These are phyloP conservation scores for Typha latifolia DNA, from an alignment of 176 grass and related monocot genomes.

Conservation along the genomic window DNA sequence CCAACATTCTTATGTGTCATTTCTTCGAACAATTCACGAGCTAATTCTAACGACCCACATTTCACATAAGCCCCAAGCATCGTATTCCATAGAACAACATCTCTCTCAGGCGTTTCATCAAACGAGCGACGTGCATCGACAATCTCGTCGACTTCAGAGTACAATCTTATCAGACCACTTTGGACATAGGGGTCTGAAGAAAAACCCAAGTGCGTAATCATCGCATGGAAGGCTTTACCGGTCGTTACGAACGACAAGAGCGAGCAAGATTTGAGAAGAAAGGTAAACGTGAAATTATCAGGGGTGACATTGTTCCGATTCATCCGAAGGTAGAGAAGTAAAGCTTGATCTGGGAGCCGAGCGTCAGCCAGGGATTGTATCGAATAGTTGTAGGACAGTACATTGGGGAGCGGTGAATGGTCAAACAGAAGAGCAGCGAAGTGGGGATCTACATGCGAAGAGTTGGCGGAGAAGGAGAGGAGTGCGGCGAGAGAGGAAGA, in stretches of 20 bases:
- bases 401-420: too few relatives aligned
- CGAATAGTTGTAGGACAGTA: conserved; percentile 11
- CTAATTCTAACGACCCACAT: background rate
- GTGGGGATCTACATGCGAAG: too few relatives aligned
- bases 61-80: conserved; percentile 19
- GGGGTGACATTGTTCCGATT: background rate
- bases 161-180: conserved; percentile 13
- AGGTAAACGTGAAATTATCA: conserved; percentile 18
- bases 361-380: conserved; percentile 4
- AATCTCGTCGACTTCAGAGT: background rate
- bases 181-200: conserved; percentile 2
- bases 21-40: conserved; percentile 10
- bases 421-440: too few relatives aligned
- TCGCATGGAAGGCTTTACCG: conserved; percentile 7
- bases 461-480: too few relatives aligned
- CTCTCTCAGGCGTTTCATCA: conserved; percentile 7
- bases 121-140: conserved; percentile 6
- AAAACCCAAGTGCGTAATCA: conserved; percentile 7
- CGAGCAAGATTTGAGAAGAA: conserved; percentile 14
- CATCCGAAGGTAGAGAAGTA: conserved; percentile 14
- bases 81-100: conserved; percentile 18
- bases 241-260: background rate
- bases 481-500: too few relatives aligned
- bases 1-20: conserved; percentile 9
- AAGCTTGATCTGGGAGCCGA: conserved; percentile 1